Conservation (phyloP, 2,329 filamentous ascomycete species). For the Fusarium guadeloupense region DNA sequence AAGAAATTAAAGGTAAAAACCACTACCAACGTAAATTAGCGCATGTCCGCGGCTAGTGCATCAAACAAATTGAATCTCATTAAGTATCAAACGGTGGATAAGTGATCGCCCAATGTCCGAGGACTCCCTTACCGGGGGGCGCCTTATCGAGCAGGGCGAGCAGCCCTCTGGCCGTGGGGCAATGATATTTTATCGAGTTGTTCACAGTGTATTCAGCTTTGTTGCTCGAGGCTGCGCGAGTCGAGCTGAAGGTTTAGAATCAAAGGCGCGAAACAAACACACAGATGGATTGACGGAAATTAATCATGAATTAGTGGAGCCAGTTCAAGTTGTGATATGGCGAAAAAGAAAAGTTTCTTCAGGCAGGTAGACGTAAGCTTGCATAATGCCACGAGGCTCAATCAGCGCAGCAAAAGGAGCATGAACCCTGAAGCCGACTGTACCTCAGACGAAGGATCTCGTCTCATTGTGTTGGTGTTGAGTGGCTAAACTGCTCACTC, state of each 20-base stretch:
- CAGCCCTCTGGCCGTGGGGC: not conserved
- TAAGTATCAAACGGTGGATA: constrained; percentile 15
- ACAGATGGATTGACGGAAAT: not conserved
- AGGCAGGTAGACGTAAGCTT: not conserved
- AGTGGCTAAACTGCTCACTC: constrained; percentile 13
- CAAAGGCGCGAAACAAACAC: not conserved
- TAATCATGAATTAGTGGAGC: not conserved
- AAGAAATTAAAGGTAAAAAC: constrained; percentile 30
- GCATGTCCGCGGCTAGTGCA: constrained; percentile 29
- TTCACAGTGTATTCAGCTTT: not conserved
- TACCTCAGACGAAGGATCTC: constrained; percentile 5
- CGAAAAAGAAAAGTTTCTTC: not conserved
- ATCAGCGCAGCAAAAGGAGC: constrained; percentile 14
- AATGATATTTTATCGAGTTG: constrained; percentile 1
- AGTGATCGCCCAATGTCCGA: constrained; percentile 15
- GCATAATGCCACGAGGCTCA: not conserved
- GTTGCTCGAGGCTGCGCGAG: constrained; percentile 2
- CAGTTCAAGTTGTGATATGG: constrained; percentile 4
- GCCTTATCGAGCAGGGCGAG: constrained; percentile 3
- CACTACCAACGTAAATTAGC: constrained; percentile 13
- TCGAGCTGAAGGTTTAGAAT: not conserved
- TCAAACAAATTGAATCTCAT: constrained; percentile 33
- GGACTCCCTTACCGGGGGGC: constrained; percentile 4
- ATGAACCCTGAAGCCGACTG: constrained; percentile 7
- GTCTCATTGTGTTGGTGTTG: constrained; percentile 6